Base-by-base conservation (phyloP, 768 basidiomycete species). In the Megacollybia marginata region DNA sequence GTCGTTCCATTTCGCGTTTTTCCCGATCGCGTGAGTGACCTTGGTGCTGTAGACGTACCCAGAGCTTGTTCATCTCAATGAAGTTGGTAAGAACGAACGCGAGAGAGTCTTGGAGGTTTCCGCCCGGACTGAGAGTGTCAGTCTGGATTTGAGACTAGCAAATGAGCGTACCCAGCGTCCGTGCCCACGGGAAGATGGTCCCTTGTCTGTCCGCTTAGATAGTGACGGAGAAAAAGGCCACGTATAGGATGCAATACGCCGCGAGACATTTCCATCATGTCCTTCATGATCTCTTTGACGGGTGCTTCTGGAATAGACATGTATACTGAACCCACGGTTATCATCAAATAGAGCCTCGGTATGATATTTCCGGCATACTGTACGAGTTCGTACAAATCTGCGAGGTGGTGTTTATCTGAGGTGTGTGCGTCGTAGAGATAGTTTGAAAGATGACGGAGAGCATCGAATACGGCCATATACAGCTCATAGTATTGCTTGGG, bases 191-290 rank as follows among this genome's bases (percentile, higher is more conserved):
- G 96, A n/a, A 99, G 69, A 62, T 95, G 83, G 61, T 97, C 94
- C 55, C 93, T 78, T 13, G 96, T 98, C 71, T 98, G 94, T 12
- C 96, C 95, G 52, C 89, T 92, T 33, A 98, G 82, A 66, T 98
- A 98, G 63, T 99, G 95, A 23, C 95, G 78, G 33, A 99, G 73
- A 69, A 99, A 99, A 33, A 99, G 71, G 15, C 96, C 96, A 43
- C 96, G 78, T 46, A 93, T 92, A n/a, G 96, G 95, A 64, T 98
- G 93, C 54, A 98, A 76, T 5, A 99, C 92, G 53, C 96, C 96
- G 16, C 93, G 76, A 33, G 92, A 92, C 96, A 98, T 98, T 67
- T 99, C 96, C 88, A 99, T 88, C 95, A 98, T 97, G 67, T 99
- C 96, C 76, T 96, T 98, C 95, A 98, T 99, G 54, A 99, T 92